phyloP scores from a whole-genome alignment of 2,329 filamentous ascomycete genomes.

The Zymoseptoria crescenta region DNA sequence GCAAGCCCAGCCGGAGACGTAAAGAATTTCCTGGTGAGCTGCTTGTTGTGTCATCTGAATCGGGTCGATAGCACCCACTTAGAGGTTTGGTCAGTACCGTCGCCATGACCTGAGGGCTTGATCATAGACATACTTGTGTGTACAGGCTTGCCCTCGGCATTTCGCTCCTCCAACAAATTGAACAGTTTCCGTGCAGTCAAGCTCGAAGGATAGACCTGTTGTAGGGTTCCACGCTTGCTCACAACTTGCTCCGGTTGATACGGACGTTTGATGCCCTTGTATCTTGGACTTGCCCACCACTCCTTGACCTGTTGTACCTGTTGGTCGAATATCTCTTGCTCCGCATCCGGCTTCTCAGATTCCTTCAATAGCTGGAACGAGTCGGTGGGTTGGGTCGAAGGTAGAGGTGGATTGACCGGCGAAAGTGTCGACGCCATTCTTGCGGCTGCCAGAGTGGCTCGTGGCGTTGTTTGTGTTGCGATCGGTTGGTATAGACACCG shows the following conservation, averaged over 20 bases:
- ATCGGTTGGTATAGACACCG: slow-evolving; percentile 17
- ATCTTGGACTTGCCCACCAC: slow-evolving; percentile 86
- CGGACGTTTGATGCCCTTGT: slow-evolving; percentile 79
- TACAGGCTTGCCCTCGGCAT: slow-evolving; percentile 73
- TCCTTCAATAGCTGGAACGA: slow-evolving; percentile 80
- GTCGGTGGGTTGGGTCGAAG: slow-evolving; percentile 57
- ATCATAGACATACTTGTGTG: slow-evolving; percentile 65
- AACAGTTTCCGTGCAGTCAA: slow-evolving; percentile 94
- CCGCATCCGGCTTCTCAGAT: slow-evolving; percentile 64
- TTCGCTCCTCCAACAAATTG: slow-evolving; percentile 72
- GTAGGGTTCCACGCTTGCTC: slow-evolving; percentile 80
- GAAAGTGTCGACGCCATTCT: slow-evolving; percentile 45
- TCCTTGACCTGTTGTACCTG: slow-evolving; percentile 77
- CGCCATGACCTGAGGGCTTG: background rate
- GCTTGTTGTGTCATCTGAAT: slow-evolving; percentile 99
- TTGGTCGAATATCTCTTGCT: slow-evolving; percentile 77
- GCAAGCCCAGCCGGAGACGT: slow-evolving; percentile 96
- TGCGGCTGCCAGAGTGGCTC: slow-evolving; percentile 19
- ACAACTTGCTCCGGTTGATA: slow-evolving; percentile 89
- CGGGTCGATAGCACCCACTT: slow-evolving; percentile 97
- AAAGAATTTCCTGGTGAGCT: slow-evolving; percentile 88
- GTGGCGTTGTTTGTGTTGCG: slow-evolving; percentile 11
- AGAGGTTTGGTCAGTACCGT: slow-evolving; percentile 25
- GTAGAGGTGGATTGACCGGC: slow-evolving; percentile 54
- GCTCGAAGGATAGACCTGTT: slow-evolving; percentile 84